Conservation (phyloP, 352 stramenopile genomes). For the Globisporangium mamillatum region DNA sequence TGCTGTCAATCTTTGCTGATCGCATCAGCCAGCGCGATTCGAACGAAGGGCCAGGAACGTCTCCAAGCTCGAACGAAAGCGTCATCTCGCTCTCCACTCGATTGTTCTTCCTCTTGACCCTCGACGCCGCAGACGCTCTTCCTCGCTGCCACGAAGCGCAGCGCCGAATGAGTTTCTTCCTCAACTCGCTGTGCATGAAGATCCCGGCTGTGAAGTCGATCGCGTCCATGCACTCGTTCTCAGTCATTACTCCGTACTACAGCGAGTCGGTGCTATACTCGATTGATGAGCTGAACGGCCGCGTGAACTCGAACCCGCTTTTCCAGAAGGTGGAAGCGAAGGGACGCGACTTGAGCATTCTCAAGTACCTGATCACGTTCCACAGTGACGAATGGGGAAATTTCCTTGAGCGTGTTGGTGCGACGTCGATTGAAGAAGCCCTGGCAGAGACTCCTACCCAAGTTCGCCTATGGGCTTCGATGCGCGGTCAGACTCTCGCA, state of each 20-base stretch:
- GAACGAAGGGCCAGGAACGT: constrained; percentile 39
- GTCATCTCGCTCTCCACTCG: constrained; percentile 75
- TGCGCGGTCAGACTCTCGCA: constrained; percentile 82
- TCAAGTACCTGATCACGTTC: constrained; percentile 88
- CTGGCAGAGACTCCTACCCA: constrained; percentile 79
- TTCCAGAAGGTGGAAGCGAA: constrained; percentile 87
- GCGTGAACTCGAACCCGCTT: constrained; percentile 78
- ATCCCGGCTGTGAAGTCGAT: constrained; percentile 84
- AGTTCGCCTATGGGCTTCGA: constrained; percentile 84
- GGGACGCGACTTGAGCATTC: constrained; percentile 79
- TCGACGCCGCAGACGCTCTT: constrained; percentile 79
- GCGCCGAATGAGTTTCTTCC: constrained; percentile 88
- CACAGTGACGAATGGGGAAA: constrained; percentile 88
- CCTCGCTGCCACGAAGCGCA: constrained; percentile 83
- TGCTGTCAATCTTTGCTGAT: constrained; percentile 74
- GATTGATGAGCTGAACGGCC: constrained; percentile 79
- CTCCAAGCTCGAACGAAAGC: constrained; percentile 75
- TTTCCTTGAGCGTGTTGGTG: constrained; percentile 81
- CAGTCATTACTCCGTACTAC: constrained; percentile 88
- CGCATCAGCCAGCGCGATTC: constrained; percentile 56
- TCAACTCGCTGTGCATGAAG: constrained; percentile 87
- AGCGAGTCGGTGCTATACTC: constrained; percentile 87
- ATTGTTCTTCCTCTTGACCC: constrained; percentile 80
- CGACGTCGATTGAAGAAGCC: constrained; percentile 72
- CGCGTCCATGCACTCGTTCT: constrained; percentile 86